Base-by-base conservation (phyloP, 495 filamentous ascomycete genomes). In the Penicillium pancosmium region DNA sequence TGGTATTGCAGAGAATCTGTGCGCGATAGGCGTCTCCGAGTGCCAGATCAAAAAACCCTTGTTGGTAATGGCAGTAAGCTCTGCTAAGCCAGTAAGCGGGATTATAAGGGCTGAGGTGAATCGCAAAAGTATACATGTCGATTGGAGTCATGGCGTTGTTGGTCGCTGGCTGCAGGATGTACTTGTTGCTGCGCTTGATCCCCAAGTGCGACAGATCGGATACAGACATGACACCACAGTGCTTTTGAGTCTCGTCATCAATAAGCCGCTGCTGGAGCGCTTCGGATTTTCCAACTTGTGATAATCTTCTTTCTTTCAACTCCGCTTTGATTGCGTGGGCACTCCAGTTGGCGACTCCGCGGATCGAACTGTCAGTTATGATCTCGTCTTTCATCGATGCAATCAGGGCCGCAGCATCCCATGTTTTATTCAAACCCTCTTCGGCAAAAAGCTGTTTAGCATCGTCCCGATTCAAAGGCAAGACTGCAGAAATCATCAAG, bases 21-120 rank as follows among this genome's bases (percentile, higher is more conserved):
- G 90, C 90, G 54, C 88, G 86, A 70, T 96, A 94, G 12, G 89
- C 89, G 68, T 94, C 92, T 25, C 90, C 90, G 35, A 87, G 84
- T 9, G 90, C 90, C 12, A 96, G 80, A 64, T 97, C 92, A 10
- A 89, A 93, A 68, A 90, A 93, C 27, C 80, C 88, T 19, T 92
- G 84, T 48, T 84, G 72, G 41, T 86, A 78, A 69, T 93, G 85
- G 16, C 84, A 82, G 33, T 83, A 77, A n/a, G 90, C 87, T 16
- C 91, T 82, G 54, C 84, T 78, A 50, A 92, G 68, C 70, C 91
- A 92, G 38, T 86, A 79, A 27, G 86, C 76, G 11, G 90, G 73
- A 62, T 90, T 87, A 68, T 95, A 94, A 3, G 91, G 90, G 19
- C 75, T 74, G 18, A 67, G 27, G 19, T 65, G 48, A 31, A 74